Evolutionary conservation across 805 yeast species (phyloP), one percentile per base, ranked within the genome.

Genomic region (Candida vartiovaarae): DNA sequence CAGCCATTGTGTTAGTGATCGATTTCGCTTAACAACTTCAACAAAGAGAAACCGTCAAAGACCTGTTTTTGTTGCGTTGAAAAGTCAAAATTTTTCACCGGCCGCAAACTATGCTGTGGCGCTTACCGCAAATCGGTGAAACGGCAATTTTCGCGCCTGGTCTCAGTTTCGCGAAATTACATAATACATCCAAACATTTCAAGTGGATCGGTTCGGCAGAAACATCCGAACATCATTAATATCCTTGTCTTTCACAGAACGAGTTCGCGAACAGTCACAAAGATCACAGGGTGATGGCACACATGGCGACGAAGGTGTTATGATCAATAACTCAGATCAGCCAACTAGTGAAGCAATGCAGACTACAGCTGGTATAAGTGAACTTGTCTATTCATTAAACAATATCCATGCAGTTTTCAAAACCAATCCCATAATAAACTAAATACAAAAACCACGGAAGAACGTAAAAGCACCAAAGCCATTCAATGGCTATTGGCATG

Each of bases 361-460:
- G 20, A 15, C 2, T 15, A 15, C 20, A 15, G 20, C 20, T 15
- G 20, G 20, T 15, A 27, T n/a, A 27, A 20, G 40, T 50, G 67
- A 62, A 61, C 64, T 53, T 61, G 70, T 66, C 62, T 64, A 50
- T 64, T 66, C 70, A 63, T 60, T 59, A 64, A 65, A 66, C 69
- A 65, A 59, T 57, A 61, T 59, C 42, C 67, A 63, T 61, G 67
- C 61, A 56, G 45, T 43, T 44, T 37, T 41, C 36, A 48, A 40
- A 48, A 48, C 47, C 47, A 43, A 45, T 45, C 46, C 48, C 46
- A 40, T 35, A 52, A 47, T 45, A 51, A 50, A 46, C 43, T 38
- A 48, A 47, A 52, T 50, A 53, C 51, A 49, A 48, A 52, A 36
- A 44, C 31, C 42, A 36, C 11, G 32, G 32, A 39, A 38, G 41